phyloP scores from a whole-genome alignment of 148 eudicot genomes.

The Diospyros lotus region DNA sequence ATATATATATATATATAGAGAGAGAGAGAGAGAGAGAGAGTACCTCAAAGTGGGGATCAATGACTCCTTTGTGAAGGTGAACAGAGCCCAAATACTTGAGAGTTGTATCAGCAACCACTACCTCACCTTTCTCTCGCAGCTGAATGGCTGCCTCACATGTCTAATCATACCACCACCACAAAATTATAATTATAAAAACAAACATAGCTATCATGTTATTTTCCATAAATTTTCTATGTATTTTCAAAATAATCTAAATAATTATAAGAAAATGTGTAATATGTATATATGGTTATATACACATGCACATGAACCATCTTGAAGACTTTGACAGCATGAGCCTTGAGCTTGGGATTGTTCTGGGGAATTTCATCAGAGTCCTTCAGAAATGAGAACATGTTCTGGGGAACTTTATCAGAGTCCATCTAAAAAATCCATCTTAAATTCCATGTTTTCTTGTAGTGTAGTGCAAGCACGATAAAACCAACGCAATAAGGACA shows the following conservation, averaged over 20 bases:
- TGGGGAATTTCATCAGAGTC: constrained; percentile 50
- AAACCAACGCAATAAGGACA: no score
- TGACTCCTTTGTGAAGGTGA: constrained; percentile 51
- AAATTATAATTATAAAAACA: no score
- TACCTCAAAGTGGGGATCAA: constrained; percentile 61
- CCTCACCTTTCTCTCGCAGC: constrained; percentile 49
- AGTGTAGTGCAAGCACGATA: no score
- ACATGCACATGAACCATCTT: constrained; percentile 35
- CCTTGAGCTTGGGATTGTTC: constrained; percentile 62
- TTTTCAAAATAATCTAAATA: background rate
- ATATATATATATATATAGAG: no score
- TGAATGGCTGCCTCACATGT: constrained; percentile 61
- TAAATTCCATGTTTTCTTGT: no score
- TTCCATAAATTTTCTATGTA: background rate
- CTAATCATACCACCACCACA: constrained; percentile 10
- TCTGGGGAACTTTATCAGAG: constrained; percentile 14
- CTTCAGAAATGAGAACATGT: constrained; percentile 58
- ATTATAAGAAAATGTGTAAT: no score
- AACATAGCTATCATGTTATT: background rate
- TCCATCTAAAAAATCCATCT: no score
- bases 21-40: no score
- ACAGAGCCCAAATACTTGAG: constrained; percentile 55
- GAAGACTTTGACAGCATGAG: constrained; percentile 65
- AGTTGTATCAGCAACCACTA: constrained; percentile 41
- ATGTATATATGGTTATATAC: background rate